Percentiles rank a stretch among this genome's conserved stretches.
phyloP scores from a whole-genome alignment of 164 flowering plant genomes.

The Santalum album region DNA sequence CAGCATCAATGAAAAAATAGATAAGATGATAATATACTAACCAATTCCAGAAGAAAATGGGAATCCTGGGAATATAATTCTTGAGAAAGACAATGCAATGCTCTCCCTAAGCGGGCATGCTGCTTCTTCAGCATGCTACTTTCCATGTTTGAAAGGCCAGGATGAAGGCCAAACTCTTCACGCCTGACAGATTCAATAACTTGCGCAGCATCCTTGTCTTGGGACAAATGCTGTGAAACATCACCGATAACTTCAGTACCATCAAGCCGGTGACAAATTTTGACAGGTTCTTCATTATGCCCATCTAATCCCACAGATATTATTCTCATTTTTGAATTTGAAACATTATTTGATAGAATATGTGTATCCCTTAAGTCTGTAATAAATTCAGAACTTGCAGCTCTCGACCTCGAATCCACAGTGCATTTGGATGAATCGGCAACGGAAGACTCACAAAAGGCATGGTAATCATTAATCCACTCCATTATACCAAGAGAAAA shows the following conservation, averaged over 20 bases:
- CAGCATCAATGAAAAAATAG: not conserved
- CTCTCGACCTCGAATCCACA: conserved; percentile 11
- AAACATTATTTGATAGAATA: conserved; percentile 4
- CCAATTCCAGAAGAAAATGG: conserved; percentile 95
- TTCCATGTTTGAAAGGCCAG: conserved; percentile 38
- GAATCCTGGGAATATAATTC: conserved; percentile 97
- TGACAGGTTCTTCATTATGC: conserved; percentile 8
- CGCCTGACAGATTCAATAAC: conserved; percentile 74
- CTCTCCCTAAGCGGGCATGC: conserved; percentile 95
- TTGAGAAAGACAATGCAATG: conserved; percentile 90
- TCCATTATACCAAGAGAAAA: conserved; percentile 68
- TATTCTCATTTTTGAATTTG: conserved; percentile 10
- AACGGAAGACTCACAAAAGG: conserved; percentile 25
- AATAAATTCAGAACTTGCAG: conserved; percentile 13
- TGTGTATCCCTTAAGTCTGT: not conserved
- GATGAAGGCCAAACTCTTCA: conserved; percentile 89
- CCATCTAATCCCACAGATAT: conserved; percentile 10
- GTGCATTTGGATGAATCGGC: conserved; percentile 11
- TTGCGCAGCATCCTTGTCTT: conserved; percentile 29
- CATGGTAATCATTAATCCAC: conserved; percentile 69
- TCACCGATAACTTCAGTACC: conserved; percentile 8
- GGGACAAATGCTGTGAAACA: conserved; percentile 3
- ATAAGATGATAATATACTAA: conserved; percentile 17
- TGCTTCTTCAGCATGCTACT: conserved; percentile 73
- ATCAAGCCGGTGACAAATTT: conserved; percentile 7